Evolutionary conservation across 2,329 filamentous ascomycete species (phyloP).

Genomic region (Aaosphaeria pasadenensis): DNA sequence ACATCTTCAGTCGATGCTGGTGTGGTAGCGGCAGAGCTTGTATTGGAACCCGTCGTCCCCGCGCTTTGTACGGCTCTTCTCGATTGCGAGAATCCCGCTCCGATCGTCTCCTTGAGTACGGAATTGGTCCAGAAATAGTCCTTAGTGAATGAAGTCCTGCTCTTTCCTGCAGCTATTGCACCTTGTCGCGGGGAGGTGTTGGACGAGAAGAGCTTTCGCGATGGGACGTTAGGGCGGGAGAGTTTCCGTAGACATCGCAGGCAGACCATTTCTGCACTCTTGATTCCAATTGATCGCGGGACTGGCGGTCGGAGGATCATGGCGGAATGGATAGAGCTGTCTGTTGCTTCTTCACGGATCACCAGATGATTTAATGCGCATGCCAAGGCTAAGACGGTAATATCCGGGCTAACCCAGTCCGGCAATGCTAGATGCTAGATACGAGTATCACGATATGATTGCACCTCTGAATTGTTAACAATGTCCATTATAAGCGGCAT

Average conservation of each 20-base stretch:
- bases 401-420: too few relatives aligned
- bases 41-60: background rate
- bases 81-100: conserved; percentile 15
- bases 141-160: conserved; percentile 29
- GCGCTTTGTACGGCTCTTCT: conserved; percentile 30
- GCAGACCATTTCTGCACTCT: conserved; percentile 29
- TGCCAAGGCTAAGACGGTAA: too few relatives aligned
- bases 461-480: background rate
- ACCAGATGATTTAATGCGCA: conserved; percentile 7
- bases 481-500: background rate
- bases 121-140: conserved; percentile 41
- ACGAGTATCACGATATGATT: too few relatives aligned
- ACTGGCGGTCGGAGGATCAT: conserved; percentile 37
- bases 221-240: conserved; percentile 14
- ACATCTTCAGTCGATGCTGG: conserved; percentile 19
- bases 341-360: background rate
- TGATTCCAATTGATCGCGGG: conserved; percentile 23
- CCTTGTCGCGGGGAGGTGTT: conserved; percentile 22
- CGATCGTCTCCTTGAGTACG: conserved; percentile 29
- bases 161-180: conserved; percentile 26
- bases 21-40: conserved; percentile 5
- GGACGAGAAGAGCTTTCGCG: conserved; percentile 27
- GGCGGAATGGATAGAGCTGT: conserved; percentile 17
- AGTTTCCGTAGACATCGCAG: conserved; percentile 33
- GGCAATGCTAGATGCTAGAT: too few relatives aligned